These are phyloP conservation scores for Cladosporium sp. DNA, from an alignment of 2,329 filamentous ascomycete species.

Conservation along the genomic window DNA sequence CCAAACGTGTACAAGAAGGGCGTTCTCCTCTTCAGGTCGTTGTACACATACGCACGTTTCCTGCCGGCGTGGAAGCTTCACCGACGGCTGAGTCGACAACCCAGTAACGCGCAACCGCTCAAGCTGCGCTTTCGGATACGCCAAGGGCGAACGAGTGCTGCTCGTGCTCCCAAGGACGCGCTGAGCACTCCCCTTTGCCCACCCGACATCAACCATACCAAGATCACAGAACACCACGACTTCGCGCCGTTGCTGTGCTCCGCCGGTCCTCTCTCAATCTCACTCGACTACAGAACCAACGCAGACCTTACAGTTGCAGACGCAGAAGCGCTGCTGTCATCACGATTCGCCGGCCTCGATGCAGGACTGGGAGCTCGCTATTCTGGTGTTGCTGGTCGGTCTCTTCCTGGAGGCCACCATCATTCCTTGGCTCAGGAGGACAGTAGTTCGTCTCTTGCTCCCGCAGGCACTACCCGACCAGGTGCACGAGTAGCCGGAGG, in stretches of 20 bases:
- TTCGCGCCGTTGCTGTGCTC: constrained; percentile 85
- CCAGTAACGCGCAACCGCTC: constrained; percentile 57
- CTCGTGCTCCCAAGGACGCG: constrained; percentile 55
- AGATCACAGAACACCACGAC: constrained; percentile 63
- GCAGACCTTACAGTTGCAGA: constrained; percentile 91
- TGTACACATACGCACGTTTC: constrained; percentile 77
- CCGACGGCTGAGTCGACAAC: constrained; percentile 67
- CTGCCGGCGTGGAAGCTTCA: constrained; percentile 84
- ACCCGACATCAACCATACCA: constrained; percentile 45
- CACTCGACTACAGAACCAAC: constrained; percentile 79
- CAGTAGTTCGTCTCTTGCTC: constrained; percentile 19
- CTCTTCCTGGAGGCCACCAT: constrained; percentile 5
- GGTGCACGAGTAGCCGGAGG: constrained; percentile 19
- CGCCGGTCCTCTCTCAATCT: constrained; percentile 75
- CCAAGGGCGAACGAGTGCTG: constrained; percentile 53
- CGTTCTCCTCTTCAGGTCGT: constrained; percentile 86
- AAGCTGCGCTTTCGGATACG: constrained; percentile 75
- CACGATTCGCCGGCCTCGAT: constrained; percentile 86
- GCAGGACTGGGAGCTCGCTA: constrained; percentile 7
- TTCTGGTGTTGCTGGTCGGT: not conserved
- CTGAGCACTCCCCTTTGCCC: constrained; percentile 68
- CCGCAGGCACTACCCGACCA: constrained; percentile 8
- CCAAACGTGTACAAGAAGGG: constrained; percentile 96
- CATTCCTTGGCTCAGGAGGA: constrained; percentile 14
- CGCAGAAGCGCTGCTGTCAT: constrained; percentile 84